Conservation (phyloP, 495 filamentous ascomycete species). For the Neurospora tetraspora region DNA sequence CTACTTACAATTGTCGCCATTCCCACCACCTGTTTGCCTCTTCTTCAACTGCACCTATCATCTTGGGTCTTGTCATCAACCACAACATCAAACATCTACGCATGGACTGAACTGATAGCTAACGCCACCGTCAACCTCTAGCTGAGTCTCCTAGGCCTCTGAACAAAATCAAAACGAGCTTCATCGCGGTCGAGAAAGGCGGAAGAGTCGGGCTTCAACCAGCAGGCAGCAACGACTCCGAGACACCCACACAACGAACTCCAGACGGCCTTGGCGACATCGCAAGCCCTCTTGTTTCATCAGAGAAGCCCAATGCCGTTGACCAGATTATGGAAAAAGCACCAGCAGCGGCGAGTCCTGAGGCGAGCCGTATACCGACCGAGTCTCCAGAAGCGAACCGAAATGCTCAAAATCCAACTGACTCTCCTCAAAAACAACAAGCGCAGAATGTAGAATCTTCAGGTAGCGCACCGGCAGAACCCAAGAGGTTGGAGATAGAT, state of each 20-base stretch:
- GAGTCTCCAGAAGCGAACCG: conserved; percentile 21
- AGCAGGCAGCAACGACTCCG: conserved; percentile 33
- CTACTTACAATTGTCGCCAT: background rate
- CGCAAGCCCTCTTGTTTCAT: conserved; percentile 18
- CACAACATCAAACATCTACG: background rate
- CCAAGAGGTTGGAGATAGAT: background rate
- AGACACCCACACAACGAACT: conserved; percentile 24
- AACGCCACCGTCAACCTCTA: conserved; percentile 2
- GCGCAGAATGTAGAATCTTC: conserved; percentile 8
- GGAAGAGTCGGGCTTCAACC: conserved; percentile 37
- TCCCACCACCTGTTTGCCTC: background rate
- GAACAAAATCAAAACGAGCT: conserved; percentile 73
- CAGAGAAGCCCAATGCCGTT: conserved; percentile 23
- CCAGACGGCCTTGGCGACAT: conserved; percentile 27
- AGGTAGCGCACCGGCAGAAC: background rate
- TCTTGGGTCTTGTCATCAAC: background rate
- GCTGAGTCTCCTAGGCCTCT: conserved; percentile 48
- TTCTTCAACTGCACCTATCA: background rate
- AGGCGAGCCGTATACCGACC: conserved; percentile 19
- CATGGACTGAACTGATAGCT: background rate
- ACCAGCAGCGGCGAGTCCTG: conserved; percentile 19
- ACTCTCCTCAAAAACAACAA: conserved; percentile 3
- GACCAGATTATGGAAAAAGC: conserved; percentile 20
- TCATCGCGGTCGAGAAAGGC: conserved; percentile 66
- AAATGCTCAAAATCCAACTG: conserved; percentile 3